These are phyloP conservation scores for Erythrophleum ivorense DNA, from an alignment of 331 rosid genomes.

Conservation along the genomic window DNA sequence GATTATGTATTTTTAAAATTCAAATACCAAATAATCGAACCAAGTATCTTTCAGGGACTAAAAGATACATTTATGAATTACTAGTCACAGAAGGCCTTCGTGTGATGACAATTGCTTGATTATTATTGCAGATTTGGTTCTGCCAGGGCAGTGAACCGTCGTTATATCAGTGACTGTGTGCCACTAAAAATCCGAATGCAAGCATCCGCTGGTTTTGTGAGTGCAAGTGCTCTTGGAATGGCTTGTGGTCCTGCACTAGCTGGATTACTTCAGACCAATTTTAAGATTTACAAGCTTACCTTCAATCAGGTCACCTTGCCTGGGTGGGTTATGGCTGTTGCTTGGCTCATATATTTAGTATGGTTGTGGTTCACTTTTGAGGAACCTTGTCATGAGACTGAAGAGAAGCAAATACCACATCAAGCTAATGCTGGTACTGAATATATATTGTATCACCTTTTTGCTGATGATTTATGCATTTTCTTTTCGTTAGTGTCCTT, in stretches of 20 bases:
- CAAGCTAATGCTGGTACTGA: conserved; percentile 67
- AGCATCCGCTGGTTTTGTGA: conserved; percentile 97
- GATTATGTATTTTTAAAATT: too few relatives aligned
- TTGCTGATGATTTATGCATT: conserved; percentile 16
- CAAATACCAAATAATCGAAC: not conserved
- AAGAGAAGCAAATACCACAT: conserved; percentile 44
- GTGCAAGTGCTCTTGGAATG: conserved; percentile 99
- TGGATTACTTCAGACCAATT: conserved; percentile 76
- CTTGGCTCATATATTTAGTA: conserved; percentile 83
- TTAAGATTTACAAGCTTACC: conserved; percentile 74
- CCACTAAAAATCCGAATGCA: conserved; percentile 84
- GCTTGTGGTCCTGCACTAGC: conserved; percentile 98
- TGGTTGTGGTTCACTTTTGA: conserved; percentile 81
- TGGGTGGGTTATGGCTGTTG: conserved; percentile 95
- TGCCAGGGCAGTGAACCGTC: conserved; percentile 96
- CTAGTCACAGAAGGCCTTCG: conserved; percentile 14
- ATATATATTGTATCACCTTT: conserved; percentile 26
- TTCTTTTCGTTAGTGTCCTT: not conserved
- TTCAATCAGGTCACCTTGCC: conserved; percentile 83
- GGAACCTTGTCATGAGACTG: conserved; percentile 75
- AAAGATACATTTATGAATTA: not conserved
- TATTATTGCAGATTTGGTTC: conserved; percentile 79
- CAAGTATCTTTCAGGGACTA: not conserved
- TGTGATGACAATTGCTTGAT: conserved; percentile 34
- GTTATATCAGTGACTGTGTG: conserved; percentile 95